Evolutionary conservation across 257 asterid genomes (phyloP), one percentile per base, ranked within the genome.

Genomic region (Thymus quinquecostatus): DNA sequence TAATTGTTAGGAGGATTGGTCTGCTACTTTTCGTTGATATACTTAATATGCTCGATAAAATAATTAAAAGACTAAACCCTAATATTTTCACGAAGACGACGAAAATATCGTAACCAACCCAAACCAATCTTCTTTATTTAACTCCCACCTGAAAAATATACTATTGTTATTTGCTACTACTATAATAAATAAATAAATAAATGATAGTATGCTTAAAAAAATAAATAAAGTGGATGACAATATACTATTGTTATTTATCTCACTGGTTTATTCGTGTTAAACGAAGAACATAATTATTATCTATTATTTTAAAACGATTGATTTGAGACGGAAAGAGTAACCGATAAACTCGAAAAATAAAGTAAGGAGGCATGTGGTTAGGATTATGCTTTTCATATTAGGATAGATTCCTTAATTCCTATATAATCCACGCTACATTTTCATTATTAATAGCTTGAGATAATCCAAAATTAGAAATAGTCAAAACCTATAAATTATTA

Each of bases 61-160:
- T 2, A 43, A 48, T 10, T 11, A 45, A 45, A 45, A 45, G 8
- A 45, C 10, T 10, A 38, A 6, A 21, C 21, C 21, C 21, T 21
- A 21, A 21, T 21, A 21, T 6, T 8, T 3, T 29, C 60, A 36
- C 65, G 69, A 40, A 36, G 2, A 12, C 3, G 40, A 60, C n/a
- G 63, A 45, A 61, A 50, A 60, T 62, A 28, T 8, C 7, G 61
- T 68, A 50, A 50, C 74, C 48, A 49, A 21, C 40, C 66, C 32
- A 53, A 13, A 29, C 64, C 38, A 60, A 74, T 67, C 62, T 49
- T 43, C 61, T 49, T 51, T 60, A 43, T 9, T 53, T 36, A 48
- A 63, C 44, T 54, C 60, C 63, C 76, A 64, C 62, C 76, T 56
- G 36, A 63, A 63, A 62, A 43, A 4, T n/a, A 30, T 32, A 10